Conservation (phyloP, 2,329 filamentous ascomycete species). For the Sarocladiaceae sp. region DNA sequence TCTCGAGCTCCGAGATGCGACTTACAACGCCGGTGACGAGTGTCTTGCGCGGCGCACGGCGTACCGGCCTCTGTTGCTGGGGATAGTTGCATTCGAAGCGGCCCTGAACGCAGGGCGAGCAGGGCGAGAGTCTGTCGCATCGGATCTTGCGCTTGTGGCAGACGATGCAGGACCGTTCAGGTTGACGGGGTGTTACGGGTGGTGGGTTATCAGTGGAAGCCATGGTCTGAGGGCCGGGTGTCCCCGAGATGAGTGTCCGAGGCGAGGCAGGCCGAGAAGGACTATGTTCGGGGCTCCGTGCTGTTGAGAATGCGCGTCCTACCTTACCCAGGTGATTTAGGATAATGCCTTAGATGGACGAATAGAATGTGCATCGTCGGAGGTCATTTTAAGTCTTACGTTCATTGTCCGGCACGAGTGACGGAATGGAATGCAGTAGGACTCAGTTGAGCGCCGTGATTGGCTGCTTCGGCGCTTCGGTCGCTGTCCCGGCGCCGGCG, state of each 20-base stretch:
- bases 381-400: too few species aligned
- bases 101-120: conserved; percentile 49
- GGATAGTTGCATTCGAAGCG: conserved; percentile 38
- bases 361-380: too few species aligned
- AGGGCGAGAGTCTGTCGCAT: conserved; percentile 50
- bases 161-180: conserved; percentile 29
- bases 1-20: not conserved
- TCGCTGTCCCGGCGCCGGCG: not conserved
- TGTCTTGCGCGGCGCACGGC: not conserved
- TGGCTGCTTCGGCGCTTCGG: not conserved
- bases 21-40: conserved; percentile 20
- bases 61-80: not conserved
- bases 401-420: not conserved
- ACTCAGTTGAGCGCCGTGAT: not conserved
- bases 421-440: too few species aligned
- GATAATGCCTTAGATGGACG: too few species aligned
- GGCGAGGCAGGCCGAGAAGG: too few species aligned
- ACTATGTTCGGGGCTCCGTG: too few species aligned
- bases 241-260: not conserved
- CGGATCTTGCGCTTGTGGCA: conserved; percentile 51
- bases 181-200: not conserved
- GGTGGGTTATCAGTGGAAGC: not conserved
- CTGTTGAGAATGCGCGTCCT: too few species aligned
- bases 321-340: too few species aligned
- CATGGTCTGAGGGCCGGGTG: not conserved